A percentile compares a stretch with the other conserved stretches of the same genome.
Conservation (phyloP, 768 basidiomycete genomes). For the Mycena belliarum region DNA sequence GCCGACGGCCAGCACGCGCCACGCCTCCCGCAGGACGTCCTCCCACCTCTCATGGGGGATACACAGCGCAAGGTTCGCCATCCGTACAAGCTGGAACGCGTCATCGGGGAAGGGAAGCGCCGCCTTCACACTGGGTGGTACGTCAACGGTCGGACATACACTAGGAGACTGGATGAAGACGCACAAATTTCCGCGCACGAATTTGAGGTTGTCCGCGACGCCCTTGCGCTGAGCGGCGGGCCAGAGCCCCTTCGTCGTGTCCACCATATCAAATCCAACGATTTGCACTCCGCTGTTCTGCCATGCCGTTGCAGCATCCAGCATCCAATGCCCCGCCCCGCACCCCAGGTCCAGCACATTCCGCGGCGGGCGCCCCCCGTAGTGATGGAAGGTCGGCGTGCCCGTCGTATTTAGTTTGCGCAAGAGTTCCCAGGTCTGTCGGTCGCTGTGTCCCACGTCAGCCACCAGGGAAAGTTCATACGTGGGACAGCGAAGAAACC, state of each 20-base stretch:
- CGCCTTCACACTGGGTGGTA: slow-evolving; percentile 36
- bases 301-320: slow-evolving; percentile 51
- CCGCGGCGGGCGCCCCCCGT: slow-evolving; percentile 32
- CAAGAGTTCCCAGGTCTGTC: slow-evolving; percentile 38
- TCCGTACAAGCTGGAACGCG: slow-evolving; percentile 55
- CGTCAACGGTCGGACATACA: neutral
- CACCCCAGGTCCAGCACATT: slow-evolving; percentile 58
- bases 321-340: slow-evolving; percentile 53
- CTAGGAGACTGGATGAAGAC: neutral
- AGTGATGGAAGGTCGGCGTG: slow-evolving; percentile 27
- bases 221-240: slow-evolving; percentile 20
- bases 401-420: slow-evolving; percentile 37
- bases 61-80: slow-evolving; percentile 46
- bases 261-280: slow-evolving; percentile 30
- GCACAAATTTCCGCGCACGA: slow-evolving; percentile 27
- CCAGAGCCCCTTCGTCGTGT: slow-evolving; percentile 22
- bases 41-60: slow-evolving; percentile 49
- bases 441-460: slow-evolving; percentile 38
- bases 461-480: neutral
- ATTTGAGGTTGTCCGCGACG: slow-evolving; percentile 22
- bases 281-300: slow-evolving; percentile 40
- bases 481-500: neutral
- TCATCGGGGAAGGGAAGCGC: slow-evolving; percentile 48
- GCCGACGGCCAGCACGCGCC: slow-evolving; percentile 47
- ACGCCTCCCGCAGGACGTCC: slow-evolving; percentile 43